phyloP scores from a whole-genome alignment of 495 filamentous ascomycete genomes.

The Daldinia concentrica region DNA sequence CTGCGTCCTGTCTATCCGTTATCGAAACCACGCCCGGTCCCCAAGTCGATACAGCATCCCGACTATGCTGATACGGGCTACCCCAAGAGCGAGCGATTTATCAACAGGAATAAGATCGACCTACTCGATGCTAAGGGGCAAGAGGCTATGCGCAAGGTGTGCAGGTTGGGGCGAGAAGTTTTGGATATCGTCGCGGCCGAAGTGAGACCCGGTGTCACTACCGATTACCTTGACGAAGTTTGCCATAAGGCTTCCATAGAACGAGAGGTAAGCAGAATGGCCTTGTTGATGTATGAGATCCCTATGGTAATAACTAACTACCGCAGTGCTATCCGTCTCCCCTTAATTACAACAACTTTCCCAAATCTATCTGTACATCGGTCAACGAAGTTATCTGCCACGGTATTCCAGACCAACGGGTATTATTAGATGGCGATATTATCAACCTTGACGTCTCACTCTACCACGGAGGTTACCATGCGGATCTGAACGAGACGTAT shows the following conservation, averaged over 20 bases:
- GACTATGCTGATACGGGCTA: constrained; percentile 87
- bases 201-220: constrained; percentile 86
- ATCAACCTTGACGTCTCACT: constrained; percentile 89
- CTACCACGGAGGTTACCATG: constrained; percentile 88
- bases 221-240: constrained; percentile 94
- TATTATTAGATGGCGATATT: constrained; percentile 84
- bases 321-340: constrained; percentile 93
- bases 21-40: constrained; percentile 75
- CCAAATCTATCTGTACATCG: constrained; percentile 97
- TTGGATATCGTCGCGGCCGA: constrained; percentile 89
- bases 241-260: constrained; percentile 97
- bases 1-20: constrained; percentile 91
- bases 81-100: constrained; percentile 80
- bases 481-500: constrained; percentile 92
- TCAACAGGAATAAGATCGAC: constrained; percentile 78
- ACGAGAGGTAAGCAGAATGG: constrained; percentile 71
- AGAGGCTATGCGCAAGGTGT: constrained; percentile 91
- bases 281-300: constrained; percentile 15
- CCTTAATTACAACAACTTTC: constrained; percentile 95
- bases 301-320: constrained; percentile 17
- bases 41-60: constrained; percentile 81
- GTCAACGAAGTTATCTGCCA: constrained; percentile 97
- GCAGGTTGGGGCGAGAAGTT: constrained; percentile 87
- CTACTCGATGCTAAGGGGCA: constrained; percentile 82
- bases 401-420: constrained; percentile 84